Conservation (phyloP, 2,329 filamentous ascomycete species). For the Chaetoscypha palmicola region DNA sequence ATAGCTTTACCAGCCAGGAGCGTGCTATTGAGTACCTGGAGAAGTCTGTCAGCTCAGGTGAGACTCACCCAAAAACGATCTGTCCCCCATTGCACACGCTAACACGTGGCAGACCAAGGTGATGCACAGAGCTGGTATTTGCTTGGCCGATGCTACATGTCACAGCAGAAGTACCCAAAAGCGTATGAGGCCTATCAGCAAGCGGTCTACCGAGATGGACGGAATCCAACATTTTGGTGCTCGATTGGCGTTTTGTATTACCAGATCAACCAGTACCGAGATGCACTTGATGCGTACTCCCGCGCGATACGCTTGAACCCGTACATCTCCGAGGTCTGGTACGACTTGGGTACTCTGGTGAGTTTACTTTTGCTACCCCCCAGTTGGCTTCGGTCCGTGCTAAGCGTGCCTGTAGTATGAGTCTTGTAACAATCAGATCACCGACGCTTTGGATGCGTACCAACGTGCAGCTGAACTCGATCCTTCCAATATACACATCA, state of each 20-base stretch:
- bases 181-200: constrained; percentile 98
- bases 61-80: constrained; percentile 32
- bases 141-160: constrained; percentile 97
- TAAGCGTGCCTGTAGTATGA: constrained; percentile 61
- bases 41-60: constrained; percentile 90
- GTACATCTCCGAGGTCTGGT: constrained; percentile 99
- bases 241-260: constrained; percentile 98
- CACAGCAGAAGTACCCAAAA: constrained; percentile 97
- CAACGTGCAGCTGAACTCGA: constrained; percentile 91
- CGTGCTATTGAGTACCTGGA: constrained; percentile 95
- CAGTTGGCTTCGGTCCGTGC: constrained; percentile 19
- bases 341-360: constrained; percentile 91
- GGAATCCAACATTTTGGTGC: constrained; percentile 99
- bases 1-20: constrained; percentile 84
- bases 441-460: constrained; percentile 92
- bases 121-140: constrained; percentile 99
- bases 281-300: constrained; percentile 95
- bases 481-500: constrained; percentile 89
- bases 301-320: constrained; percentile 94
- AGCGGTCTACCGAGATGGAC: constrained; percentile 93
- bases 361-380: constrained; percentile 36
- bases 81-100: constrained; percentile 24
- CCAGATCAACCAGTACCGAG: constrained; percentile 98
- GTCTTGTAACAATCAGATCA: constrained; percentile 97
- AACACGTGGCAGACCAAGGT: constrained; percentile 62